phyloP scores from a whole-genome alignment of 108 stramenopile genomes.

The Discostella stelligeroides region DNA sequence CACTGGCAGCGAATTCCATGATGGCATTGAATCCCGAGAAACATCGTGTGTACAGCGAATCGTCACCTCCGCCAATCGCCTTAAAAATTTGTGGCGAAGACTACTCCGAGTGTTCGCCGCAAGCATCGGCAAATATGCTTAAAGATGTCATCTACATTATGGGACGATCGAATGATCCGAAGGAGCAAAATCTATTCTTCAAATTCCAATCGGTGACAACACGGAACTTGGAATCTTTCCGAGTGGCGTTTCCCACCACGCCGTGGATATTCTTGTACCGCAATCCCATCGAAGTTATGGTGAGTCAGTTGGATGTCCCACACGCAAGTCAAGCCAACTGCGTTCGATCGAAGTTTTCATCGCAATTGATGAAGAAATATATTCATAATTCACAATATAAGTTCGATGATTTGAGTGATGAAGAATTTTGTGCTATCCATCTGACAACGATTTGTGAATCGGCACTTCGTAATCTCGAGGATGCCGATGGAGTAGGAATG shows the following conservation, averaged over 20 bases:
- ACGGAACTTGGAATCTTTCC: slow-evolving; percentile 59
- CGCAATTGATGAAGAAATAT: no score
- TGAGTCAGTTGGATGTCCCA: slow-evolving; percentile 74
- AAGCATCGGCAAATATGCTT: slow-evolving; percentile 50
- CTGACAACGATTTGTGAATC: slow-evolving; percentile 78
- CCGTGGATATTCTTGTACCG: slow-evolving; percentile 94
- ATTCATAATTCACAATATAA: neutral
- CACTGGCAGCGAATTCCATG: slow-evolving; percentile 90
- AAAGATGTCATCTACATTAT: slow-evolving; percentile 78
- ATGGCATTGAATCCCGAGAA: slow-evolving; percentile 66
- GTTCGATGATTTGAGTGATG: slow-evolving; percentile 42
- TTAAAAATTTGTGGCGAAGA: slow-evolving; percentile 54
- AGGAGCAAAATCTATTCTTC: slow-evolving; percentile 80
- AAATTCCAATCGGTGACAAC: slow-evolving; percentile 90
- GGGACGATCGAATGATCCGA: slow-evolving; percentile 51
- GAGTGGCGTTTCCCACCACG: slow-evolving; percentile 72
- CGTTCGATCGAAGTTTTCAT: no score
- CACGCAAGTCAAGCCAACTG: no score
- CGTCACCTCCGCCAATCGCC: slow-evolving; percentile 61
- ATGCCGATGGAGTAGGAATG: slow-evolving; percentile 53
- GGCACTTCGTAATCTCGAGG: slow-evolving; percentile 53
- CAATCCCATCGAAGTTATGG: slow-evolving; percentile 91
- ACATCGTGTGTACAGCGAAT: slow-evolving; percentile 85
- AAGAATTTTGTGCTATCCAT: slow-evolving; percentile 84
- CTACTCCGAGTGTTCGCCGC: slow-evolving; percentile 35